phyloP scores from a whole-genome alignment of 1,284 basidiomycete genomes.

The Heimioporus retisporus region DNA sequence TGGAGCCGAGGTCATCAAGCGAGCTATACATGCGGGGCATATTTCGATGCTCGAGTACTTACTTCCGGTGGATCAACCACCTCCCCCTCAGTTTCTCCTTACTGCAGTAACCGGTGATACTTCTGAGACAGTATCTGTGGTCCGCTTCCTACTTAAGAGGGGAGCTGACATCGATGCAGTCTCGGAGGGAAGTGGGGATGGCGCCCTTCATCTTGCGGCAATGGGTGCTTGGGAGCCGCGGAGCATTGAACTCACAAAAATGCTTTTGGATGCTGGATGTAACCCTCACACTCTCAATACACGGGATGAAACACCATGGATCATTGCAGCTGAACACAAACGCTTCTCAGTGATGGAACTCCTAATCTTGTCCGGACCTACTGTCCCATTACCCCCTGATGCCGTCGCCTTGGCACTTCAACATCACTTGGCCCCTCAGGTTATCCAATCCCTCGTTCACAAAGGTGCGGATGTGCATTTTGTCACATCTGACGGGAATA shows the following conservation, averaged over 20 bases:
- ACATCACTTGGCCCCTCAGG: too few relatives aligned
- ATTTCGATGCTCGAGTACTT: conserved; percentile 3
- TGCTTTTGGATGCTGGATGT: conserved; percentile 1
- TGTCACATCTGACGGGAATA: too few relatives aligned
- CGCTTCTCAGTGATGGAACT: too few relatives aligned
- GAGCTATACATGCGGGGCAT: conserved; percentile 3
- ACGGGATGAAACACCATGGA: neutral
- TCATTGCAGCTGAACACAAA: neutral
- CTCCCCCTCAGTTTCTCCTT: neutral
- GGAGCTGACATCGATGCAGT: neutral
- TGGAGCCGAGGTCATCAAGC: neutral
- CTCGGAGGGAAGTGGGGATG: neutral
- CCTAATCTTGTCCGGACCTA: too few relatives aligned
- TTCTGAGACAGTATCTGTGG: neutral
- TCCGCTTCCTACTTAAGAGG: neutral
- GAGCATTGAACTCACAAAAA: neutral
- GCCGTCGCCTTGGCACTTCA: too few relatives aligned
- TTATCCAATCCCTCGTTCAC: too few relatives aligned
- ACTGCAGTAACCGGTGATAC: neutral
- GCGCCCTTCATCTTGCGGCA: conserved; percentile 5
- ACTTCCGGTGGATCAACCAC: neutral
- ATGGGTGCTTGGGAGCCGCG: conserved; percentile 11
- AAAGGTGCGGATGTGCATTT: too few relatives aligned
- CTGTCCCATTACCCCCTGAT: too few relatives aligned
- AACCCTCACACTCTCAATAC: neutral